Percentiles rank a stretch among this genome's conserved stretches.
Evolutionary conservation across 805 yeast genomes (phyloP).

Genomic region (Myxozyma monticola): DNA sequence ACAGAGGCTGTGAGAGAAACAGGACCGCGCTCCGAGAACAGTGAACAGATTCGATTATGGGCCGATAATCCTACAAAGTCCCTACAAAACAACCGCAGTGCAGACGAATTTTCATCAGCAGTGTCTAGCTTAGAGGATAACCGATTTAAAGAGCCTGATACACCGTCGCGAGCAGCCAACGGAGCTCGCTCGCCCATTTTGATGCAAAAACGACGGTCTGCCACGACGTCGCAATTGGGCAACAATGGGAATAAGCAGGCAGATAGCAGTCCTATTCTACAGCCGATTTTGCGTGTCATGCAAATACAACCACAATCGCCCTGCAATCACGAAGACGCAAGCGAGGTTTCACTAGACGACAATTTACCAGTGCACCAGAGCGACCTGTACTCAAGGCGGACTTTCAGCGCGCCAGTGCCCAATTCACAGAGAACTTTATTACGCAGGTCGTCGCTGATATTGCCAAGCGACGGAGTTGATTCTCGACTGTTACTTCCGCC

Average conservation of each 20-base stretch:
- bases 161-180: too few relatives aligned
- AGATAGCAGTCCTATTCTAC: too few relatives aligned
- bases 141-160: too few relatives aligned
- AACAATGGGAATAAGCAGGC: too few relatives aligned
- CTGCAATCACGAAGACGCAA: too few relatives aligned
- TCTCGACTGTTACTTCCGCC: slow-evolving; percentile 14
- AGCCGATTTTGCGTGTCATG: too few relatives aligned
- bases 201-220: too few relatives aligned
- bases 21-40: background rate
- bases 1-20: background rate
- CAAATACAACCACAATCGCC: too few relatives aligned
- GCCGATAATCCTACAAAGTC: background rate
- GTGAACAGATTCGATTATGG: background rate
- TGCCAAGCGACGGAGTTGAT: slow-evolving; percentile 4
- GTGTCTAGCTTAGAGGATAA: too few relatives aligned
- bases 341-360: background rate
- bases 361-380: background rate
- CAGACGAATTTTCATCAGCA: too few relatives aligned
- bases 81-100: background rate
- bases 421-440: background rate
- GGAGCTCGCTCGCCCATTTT: too few relatives aligned
- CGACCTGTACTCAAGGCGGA: background rate
- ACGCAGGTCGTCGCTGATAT: background rate
- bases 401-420: background rate
- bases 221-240: too few relatives aligned